Evolutionary conservation across 1,284 basidiomycete species (phyloP).

Genomic region (Malassezia obtusa): DNA sequence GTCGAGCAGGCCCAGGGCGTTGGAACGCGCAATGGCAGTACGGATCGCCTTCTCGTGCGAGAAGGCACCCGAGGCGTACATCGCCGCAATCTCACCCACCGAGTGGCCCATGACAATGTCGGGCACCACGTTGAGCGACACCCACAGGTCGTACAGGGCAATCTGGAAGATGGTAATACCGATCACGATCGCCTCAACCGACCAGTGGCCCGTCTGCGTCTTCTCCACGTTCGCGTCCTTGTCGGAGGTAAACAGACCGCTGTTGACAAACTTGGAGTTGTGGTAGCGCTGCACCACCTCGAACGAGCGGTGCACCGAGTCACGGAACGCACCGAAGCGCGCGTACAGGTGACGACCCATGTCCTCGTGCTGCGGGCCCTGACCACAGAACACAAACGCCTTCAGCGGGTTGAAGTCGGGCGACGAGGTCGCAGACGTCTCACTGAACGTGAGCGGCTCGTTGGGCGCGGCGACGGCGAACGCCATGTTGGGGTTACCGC

Average conservation of each 20-base stretch:
- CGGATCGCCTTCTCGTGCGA: slow-evolving; percentile 14
- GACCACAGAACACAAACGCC: slow-evolving; percentile 22
- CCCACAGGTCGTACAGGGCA: slow-evolving; percentile 20
- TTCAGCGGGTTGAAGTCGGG: slow-evolving; percentile 19
- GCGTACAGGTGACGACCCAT: slow-evolving; percentile 21
- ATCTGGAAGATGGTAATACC: slow-evolving; percentile 19
- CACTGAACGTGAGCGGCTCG: slow-evolving; percentile 10
- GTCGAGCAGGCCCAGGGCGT: slow-evolving; percentile 13
- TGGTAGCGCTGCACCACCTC: slow-evolving; percentile 3
- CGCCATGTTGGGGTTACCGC: slow-evolving; percentile 15
- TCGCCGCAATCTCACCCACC: slow-evolving; percentile 19
- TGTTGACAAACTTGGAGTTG: slow-evolving; percentile 11
- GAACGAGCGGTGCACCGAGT: slow-evolving; percentile 15
- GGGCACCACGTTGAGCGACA: slow-evolving; percentile 10
- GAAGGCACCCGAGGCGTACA: slow-evolving; percentile 19
- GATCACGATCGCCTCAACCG: slow-evolving; percentile 16
- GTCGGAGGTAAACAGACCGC: slow-evolving; percentile 16
- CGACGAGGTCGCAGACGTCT: slow-evolving; percentile 11
- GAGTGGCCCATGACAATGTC: slow-evolving; percentile 18
- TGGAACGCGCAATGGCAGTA: slow-evolving; percentile 17
- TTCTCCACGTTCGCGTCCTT: slow-evolving; percentile 10
- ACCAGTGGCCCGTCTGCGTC: slow-evolving; percentile 15
- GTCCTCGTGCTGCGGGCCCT: slow-evolving; percentile 22
- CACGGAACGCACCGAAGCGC: slow-evolving; percentile 18
- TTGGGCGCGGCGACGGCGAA: slow-evolving; percentile 11